Conservation (phyloP, 306 rosid genomes). For the Ziziphus jujuba region DNA sequence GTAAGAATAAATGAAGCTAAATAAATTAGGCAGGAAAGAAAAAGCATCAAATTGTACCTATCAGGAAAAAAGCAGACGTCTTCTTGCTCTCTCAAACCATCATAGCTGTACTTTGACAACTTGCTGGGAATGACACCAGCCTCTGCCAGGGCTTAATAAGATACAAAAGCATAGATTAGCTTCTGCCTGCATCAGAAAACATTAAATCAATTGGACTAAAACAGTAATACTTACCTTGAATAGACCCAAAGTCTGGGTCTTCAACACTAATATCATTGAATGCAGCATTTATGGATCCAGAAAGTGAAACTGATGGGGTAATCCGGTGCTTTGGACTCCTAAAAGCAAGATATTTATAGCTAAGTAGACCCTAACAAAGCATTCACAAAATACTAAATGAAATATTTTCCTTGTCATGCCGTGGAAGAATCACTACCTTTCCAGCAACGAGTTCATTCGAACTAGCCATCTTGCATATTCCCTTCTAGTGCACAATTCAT, state of each 20-base stretch:
- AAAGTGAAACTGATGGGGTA: conserved; percentile 56
- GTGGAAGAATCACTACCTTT: conserved; percentile 55
- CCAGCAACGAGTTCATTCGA: conserved; percentile 57
- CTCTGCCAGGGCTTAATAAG: conserved; percentile 73
- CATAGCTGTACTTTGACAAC: conserved; percentile 43
- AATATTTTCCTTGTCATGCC: conserved; percentile 12
- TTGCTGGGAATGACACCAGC: conserved; percentile 85
- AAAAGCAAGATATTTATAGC: conserved; percentile 30
- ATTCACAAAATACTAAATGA: not conserved
- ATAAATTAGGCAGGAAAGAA: conserved; percentile 2
- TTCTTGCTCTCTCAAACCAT: conserved; percentile 35
- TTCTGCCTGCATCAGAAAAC: conserved; percentile 12
- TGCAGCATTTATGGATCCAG: conserved; percentile 59
- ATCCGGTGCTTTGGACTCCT: conserved; percentile 68
- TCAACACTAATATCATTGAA: conserved; percentile 60
- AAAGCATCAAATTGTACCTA: conserved; percentile 41
- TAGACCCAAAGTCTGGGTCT: conserved; percentile 66
- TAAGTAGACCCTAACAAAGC: conserved; percentile 16
- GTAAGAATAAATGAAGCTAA: conserved; percentile 14
- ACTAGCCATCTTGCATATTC: conserved; percentile 91
- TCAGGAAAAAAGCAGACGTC: conserved; percentile 55
- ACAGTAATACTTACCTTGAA: conserved; percentile 66
- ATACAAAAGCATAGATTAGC: conserved; percentile 26
- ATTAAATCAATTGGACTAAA: conserved; percentile 8
- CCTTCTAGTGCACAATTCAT: conserved; percentile 87